phyloP scores from a whole-genome alignment of 495 filamentous ascomycete genomes.

The Xylaria flabelliformis region DNA sequence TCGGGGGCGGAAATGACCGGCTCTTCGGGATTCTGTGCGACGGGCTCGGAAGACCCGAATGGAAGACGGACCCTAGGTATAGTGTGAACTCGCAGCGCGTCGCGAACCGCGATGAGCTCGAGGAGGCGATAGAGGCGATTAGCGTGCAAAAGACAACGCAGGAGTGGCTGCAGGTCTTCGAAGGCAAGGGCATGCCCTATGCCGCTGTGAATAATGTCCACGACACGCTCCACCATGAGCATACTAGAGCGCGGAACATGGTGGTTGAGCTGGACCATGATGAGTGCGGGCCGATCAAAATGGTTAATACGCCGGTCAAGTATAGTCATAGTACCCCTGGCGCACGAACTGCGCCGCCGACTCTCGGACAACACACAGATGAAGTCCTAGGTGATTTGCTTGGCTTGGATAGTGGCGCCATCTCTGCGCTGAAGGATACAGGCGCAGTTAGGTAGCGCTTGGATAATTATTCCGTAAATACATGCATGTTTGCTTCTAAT shows the following conservation, averaged over 20 bases:
- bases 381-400: slow-evolving; percentile 76
- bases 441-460: slow-evolving; percentile 69
- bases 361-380: slow-evolving; percentile 89
- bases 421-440: slow-evolving; percentile 66
- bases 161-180: slow-evolving; percentile 88
- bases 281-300: slow-evolving; percentile 80
- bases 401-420: slow-evolving; percentile 65
- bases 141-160: slow-evolving; percentile 80
- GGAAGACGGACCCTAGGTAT: slow-evolving; percentile 78
- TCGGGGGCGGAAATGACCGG: slow-evolving; percentile 93
- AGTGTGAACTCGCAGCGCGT: slow-evolving; percentile 83
- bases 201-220: slow-evolving; percentile 94
- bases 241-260: slow-evolving; percentile 87
- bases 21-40: slow-evolving; percentile 88
- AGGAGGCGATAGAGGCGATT: slow-evolving; percentile 74
- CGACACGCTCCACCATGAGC: slow-evolving; percentile 79
- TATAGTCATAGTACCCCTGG: slow-evolving; percentile 82
- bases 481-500: background rate
- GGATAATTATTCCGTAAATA: background rate
- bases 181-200: slow-evolving; percentile 93
- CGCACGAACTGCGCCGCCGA: slow-evolving; percentile 82
- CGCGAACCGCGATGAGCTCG: slow-evolving; percentile 75
- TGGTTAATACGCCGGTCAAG: slow-evolving; percentile 96
- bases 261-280: slow-evolving; percentile 85
- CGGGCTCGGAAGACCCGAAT: slow-evolving; percentile 76